A percentile compares a stretch with the other conserved stretches of the same genome.
These are phyloP conservation scores for Macrolepiota dolichaula DNA, from an alignment of 768 basidiomycete species.

Conservation along the genomic window DNA sequence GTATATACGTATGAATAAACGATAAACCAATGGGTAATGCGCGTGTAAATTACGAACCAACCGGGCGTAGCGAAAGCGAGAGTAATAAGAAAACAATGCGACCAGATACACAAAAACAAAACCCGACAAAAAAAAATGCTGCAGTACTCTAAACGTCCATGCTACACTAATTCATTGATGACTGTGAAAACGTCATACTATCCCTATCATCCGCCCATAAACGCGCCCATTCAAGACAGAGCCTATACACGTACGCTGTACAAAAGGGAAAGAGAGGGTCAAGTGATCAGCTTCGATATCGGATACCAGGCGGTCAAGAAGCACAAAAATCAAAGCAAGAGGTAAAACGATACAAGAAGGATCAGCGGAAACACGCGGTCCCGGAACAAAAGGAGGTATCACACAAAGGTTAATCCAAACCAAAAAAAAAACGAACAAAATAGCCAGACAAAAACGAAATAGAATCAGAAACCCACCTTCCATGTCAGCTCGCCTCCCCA, in stretches of 20 bases:
- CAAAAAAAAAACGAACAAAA: background rate
- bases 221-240: conserved; percentile 84
- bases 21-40: too few species aligned
- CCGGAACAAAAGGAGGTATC: background rate
- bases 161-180: background rate
- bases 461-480: conserved; percentile 55
- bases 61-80: background rate
- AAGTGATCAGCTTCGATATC: background rate
- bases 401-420: background rate
- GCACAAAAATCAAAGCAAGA: background rate
- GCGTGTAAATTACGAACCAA: background rate
- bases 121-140: too few species aligned
- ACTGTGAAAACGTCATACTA: conserved; percentile 35
- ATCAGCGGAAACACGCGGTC: background rate
- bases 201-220: conserved; percentile 81
- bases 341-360: background rate
- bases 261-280: background rate
- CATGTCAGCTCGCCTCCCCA: conserved; percentile 83
- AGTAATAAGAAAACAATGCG: background rate
- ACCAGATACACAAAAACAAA: too few species aligned
- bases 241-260: conserved; percentile 76
- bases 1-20: too few species aligned
- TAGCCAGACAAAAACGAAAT: background rate
- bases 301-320: background rate
- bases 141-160: background rate